Base-by-base conservation (phyloP, 2,329 filamentous ascomycete genomes). In the Aspergillus sp. region DNA sequence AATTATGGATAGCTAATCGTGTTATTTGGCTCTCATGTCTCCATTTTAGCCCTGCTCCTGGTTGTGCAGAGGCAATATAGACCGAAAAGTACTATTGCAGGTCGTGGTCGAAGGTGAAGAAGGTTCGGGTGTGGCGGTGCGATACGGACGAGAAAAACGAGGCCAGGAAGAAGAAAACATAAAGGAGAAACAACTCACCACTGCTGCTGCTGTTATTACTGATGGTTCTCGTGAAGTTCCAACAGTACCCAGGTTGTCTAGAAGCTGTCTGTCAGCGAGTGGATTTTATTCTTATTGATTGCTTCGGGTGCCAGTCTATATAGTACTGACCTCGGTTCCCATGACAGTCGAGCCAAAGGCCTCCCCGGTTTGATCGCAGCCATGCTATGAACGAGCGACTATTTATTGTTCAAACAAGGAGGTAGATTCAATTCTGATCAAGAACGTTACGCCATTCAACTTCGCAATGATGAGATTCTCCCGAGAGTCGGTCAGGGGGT, bases 311-410 rank as follows among this genome's bases (percentile, higher is more conserved):
- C 19, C 19, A 27, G 28, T 26, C 35, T 12, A 44, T 12, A 44
- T 30, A 19, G 19, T 4, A 62, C 62, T 54, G 28, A 65, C 63
- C 55, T 59, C 29, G 60, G 58, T 50, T 65, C 62, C 61, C 62
- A 65, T 34, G 56, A 51, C 27, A 65, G 50, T 43, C 61, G 55
- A 30, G 60, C 58, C 44, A 65, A 45, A 33, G 61, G 52, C 35
- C 52, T 49, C 41, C 54, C 54, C 7, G 57, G 46, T 26, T 48
- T 52, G 40, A 47, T 42, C 44, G 43, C 46, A 41, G 56, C 45
- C 55, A 58, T 57, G 40, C 19, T 19, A 19, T 19, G 19, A 19
- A 19, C 2, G 19, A 19, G 19, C 19, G 19, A 19, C 19, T 19
- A 19, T 19, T 19, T 19, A 19, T 19, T 19, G 19, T 19, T 19